These are phyloP conservation scores for Stagonosporopsis rhizophila DNA, from an alignment of 2,329 filamentous ascomycete species.

Conservation along the genomic window DNA sequence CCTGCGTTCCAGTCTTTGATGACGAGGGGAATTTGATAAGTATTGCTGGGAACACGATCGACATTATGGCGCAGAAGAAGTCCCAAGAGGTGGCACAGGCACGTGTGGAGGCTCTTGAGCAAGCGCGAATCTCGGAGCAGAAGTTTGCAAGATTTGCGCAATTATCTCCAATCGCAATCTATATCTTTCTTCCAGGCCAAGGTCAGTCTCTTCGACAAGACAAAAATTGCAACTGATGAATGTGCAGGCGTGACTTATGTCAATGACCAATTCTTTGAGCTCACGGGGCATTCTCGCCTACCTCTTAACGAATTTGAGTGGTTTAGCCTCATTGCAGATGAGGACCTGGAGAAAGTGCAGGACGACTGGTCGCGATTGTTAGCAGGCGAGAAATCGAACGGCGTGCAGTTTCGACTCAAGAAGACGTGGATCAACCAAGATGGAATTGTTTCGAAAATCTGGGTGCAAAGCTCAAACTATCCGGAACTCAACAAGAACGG, in stretches of 20 bases:
- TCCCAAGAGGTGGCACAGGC: conserved; percentile 30
- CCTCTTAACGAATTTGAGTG: conserved; percentile 28
- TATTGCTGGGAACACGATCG: conserved; percentile 42
- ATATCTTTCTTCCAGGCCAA: conserved; percentile 30
- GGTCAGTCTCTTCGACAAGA: conserved; percentile 21
- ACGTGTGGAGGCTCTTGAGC: conserved; percentile 37
- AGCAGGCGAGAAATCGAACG: conserved; percentile 23
- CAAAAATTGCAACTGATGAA: not conserved
- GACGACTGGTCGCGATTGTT: conserved; percentile 28
- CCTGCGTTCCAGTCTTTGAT: conserved; percentile 41
- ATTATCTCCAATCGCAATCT: conserved; percentile 37
- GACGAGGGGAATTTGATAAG: conserved; percentile 35
- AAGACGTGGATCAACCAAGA: conserved; percentile 40
- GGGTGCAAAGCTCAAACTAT: conserved; percentile 36
- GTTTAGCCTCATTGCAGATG: conserved; percentile 28
- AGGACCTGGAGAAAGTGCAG: conserved; percentile 28
- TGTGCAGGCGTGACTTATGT: conserved; percentile 35
- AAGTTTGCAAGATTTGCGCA: conserved; percentile 39
- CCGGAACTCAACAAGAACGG: conserved; percentile 35
- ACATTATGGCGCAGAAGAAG: conserved; percentile 44
- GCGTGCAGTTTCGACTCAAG: conserved; percentile 35
- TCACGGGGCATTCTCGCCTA: conserved; percentile 27
- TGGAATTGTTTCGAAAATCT: conserved; percentile 31
- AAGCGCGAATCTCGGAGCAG: conserved; percentile 32
- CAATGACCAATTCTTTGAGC: conserved; percentile 42